Percentiles rank a stretch among this genome's conserved stretches.
These are phyloP conservation scores for Botrytis pseudocinerea DNA, from an alignment of 2,329 filamentous ascomycete genomes.

Conservation along the genomic window DNA sequence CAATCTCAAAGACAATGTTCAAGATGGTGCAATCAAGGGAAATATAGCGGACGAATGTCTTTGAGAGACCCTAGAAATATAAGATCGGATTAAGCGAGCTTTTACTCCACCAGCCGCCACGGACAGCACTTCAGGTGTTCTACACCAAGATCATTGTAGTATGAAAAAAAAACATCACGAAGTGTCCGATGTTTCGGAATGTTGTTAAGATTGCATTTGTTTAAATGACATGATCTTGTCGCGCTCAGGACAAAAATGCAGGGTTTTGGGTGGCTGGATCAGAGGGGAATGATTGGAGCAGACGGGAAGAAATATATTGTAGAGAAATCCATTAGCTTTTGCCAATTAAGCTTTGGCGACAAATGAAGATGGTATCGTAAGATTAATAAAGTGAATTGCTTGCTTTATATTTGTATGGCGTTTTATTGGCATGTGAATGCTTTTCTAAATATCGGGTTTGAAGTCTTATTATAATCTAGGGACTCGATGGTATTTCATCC, in stretches of 20 bases:
- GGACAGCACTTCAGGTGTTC: not conserved
- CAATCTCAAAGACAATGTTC: too few relatives aligned
- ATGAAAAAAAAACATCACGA: not conserved
- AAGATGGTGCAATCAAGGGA: not conserved
- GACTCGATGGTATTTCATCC: not conserved
- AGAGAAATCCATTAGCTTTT: not conserved
- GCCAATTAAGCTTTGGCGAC: not conserved
- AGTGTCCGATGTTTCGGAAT: not conserved
- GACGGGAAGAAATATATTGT: not conserved
- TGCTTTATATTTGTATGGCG: too few relatives aligned
- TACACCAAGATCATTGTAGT: not conserved
- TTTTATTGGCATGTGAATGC: not conserved
- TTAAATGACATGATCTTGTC: not conserved
- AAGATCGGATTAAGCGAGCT: not conserved
- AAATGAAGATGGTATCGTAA: fast-evolving
- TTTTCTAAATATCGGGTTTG: not conserved
- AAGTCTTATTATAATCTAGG: not conserved
- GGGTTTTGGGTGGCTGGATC: not conserved
- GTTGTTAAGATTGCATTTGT: not conserved
- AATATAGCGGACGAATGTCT: not conserved
- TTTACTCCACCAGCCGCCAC: not conserved
- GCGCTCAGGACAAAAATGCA: too few relatives aligned
- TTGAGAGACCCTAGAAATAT: not conserved
- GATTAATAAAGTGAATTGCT: not conserved
- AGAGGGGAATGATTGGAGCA: not conserved